Evolutionary conservation across 2,329 filamentous ascomycete genomes (phyloP).

Genomic region (Samsoniella hepiali): DNA sequence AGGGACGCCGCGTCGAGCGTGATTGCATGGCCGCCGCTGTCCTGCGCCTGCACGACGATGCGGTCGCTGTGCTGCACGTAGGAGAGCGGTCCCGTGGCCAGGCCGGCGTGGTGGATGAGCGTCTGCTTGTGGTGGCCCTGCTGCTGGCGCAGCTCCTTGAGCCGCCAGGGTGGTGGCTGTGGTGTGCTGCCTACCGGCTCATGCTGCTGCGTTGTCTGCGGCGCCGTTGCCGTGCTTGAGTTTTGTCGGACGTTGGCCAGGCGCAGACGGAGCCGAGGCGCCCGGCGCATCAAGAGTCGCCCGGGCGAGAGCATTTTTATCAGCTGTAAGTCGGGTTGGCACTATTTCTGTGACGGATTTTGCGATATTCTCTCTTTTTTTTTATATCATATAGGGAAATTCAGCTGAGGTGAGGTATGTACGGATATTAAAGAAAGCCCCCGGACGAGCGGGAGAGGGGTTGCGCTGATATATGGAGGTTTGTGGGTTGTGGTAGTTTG

Average conservation of each 20-base stretch:
- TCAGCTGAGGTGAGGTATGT: not conserved
- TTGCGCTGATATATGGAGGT: constrained; percentile 11
- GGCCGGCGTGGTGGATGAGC: not conserved
- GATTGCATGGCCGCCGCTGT: not conserved
- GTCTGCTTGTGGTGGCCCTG: constrained; percentile 9
- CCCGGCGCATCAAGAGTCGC: not conserved
- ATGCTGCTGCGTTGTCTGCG: not conserved
- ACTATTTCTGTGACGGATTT: not conserved
- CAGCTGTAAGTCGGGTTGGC: not conserved
- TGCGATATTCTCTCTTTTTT: not conserved
- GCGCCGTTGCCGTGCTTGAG: not conserved
- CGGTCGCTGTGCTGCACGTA: constrained; percentile 1
- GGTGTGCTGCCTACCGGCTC: not conserved
- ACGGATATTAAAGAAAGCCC: not conserved
- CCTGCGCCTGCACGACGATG: not conserved
- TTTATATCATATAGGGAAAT: no score
- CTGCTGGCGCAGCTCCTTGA: constrained; percentile 13
- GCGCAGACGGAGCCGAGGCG: not conserved
- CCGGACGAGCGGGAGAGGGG: constrained; percentile 17
- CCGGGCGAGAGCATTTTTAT: constrained; percentile 7
- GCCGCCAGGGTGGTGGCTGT: not conserved
- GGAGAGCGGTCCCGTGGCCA: constrained; percentile 4
- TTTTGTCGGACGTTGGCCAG: not conserved
- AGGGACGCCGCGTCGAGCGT: constrained; percentile 33
- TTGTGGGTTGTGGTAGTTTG: constrained; percentile 14